Evolutionary conservation across 768 basidiomycete species (phyloP), one percentile per base, ranked within the genome.

Genomic region (Tulasnella sp.): DNA sequence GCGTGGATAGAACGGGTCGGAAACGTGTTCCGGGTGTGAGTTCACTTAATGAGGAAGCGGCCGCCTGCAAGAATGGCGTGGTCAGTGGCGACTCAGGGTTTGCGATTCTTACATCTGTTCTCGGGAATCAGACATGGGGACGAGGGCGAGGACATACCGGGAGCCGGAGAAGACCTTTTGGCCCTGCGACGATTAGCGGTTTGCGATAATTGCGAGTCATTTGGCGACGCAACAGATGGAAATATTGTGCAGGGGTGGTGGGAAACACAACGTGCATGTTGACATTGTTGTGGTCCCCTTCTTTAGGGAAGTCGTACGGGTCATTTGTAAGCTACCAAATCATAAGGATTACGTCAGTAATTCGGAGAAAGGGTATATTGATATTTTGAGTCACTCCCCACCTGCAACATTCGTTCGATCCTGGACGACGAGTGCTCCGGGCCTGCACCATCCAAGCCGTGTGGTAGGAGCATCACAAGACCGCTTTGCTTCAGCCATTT

Each of bases 401-500:
- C 88, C 76, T 92, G 92, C n/a, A 94, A 73, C 82, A 91, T 87
- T 38, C 92, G 77, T 67, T 96, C 92, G 43, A 94, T 75, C 15
- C 92, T 81, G 50, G 82, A 85, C 0, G 88, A 91, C 0, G 91
- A 94, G 67, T 96, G 92, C 68, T 96, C 92, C 0, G 92, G 92
- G 1, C 92, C 92, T 15, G 92, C 91, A 27, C 92, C 92, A 64
- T 96, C 91, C 15, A 90, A 74, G 15, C 92, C 92, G 62, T 96
- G 92, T 24, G 92, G 92, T 0, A 96, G 75, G 48, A 91, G 78
- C 59, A 96, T 72, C 3, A 90, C 84, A 21, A 96, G 77, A 0
- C 86, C 92, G 64, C 89, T 92, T 71, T 94, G 92, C 68, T 83
- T 87, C 49, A 89, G 71, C 92, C 92, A 96, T 74, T 96, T 96